These are phyloP conservation scores for Orbilia javanica DNA, from an alignment of 2,329 filamentous ascomycete genomes.

Conservation along the genomic window DNA sequence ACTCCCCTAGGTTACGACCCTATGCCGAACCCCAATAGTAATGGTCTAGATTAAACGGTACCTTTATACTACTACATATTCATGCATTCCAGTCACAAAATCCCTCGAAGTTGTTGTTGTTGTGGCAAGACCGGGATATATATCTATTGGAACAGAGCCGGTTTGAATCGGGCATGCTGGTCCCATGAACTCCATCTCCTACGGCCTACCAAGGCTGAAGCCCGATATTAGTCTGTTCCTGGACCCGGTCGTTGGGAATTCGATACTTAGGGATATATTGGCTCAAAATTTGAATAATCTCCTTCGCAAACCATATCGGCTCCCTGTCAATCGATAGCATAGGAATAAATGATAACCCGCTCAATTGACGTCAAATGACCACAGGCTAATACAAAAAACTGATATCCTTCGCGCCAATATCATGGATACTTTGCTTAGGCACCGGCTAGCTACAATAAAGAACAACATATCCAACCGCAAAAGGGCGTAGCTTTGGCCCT, in stretches of 20 bases:
- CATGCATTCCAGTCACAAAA: background rate
- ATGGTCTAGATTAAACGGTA: background rate
- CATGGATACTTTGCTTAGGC: background rate
- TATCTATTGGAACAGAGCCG: background rate
- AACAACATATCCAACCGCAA: conserved; percentile 15
- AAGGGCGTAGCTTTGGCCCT: background rate
- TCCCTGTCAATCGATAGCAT: background rate
- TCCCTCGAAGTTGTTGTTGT: background rate
- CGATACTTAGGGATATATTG: background rate
- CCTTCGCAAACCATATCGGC: background rate
- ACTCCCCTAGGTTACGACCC: background rate
- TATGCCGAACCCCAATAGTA: background rate
- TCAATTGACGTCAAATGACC: background rate
- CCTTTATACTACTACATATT: background rate
- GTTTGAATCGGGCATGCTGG: background rate
- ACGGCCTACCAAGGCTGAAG: background rate
- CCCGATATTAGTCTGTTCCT: background rate
- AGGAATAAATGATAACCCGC: background rate
- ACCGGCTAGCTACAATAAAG: conserved; percentile 10
- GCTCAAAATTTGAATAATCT: background rate
- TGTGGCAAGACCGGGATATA: background rate
- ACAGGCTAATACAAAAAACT: background rate
- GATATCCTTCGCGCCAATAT: background rate
- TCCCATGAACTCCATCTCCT: background rate
- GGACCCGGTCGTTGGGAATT: conserved; percentile 11